Base-by-base conservation (phyloP, 208 protist genomes). In the Trypanosoma cruzi region DNA sequence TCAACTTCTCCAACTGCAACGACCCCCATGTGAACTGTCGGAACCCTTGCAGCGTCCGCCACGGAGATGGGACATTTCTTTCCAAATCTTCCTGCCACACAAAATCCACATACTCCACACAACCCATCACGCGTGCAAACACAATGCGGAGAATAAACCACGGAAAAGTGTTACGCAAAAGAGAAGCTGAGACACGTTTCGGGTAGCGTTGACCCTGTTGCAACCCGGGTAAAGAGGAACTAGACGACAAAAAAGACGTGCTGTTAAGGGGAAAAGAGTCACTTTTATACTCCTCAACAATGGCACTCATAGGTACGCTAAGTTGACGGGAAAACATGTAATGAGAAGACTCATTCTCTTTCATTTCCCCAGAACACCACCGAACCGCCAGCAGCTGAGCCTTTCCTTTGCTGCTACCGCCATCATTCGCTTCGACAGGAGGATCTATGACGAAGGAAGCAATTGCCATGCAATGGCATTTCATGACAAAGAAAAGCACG, bases 391-490 rank as follows among this genome's bases (percentile, higher is more conserved):
- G 11, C 20, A 68, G 28, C 40, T 42, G 50, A 26, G 6, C 18
- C 14, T 49, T 44, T 22, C 34, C 44, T 16, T n/a, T 46, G 14
- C 14, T 32, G 24, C n/a, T 55, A 24, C 28, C 46, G 22, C 11
- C 40, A 53, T 56, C 31, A 31, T 42, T 50, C 56, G 22, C 5
- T 18, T 20, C 44, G 22, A 24, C 31, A 22, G 29, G 24, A 26
- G 42, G 34, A 22, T 64, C 53, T 20, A 77, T 8, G 32, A 26
- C 36, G 37, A 77, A 77, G 18, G 64, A 64, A 6, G 72, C 72
- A 48, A 77, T 37, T 6, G 63, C 48, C 14, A 71, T 5, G 50
- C 72, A 77, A 55, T 67, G 16, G n/a, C 72, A 77, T 42, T 69
- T 34, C 52, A 77, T 13, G 46, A 77, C 64, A 54, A 72, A 67